Evolutionary conservation across 2,329 filamentous ascomycete genomes (phyloP).

Genomic region (Trichocomaceae sp.): DNA sequence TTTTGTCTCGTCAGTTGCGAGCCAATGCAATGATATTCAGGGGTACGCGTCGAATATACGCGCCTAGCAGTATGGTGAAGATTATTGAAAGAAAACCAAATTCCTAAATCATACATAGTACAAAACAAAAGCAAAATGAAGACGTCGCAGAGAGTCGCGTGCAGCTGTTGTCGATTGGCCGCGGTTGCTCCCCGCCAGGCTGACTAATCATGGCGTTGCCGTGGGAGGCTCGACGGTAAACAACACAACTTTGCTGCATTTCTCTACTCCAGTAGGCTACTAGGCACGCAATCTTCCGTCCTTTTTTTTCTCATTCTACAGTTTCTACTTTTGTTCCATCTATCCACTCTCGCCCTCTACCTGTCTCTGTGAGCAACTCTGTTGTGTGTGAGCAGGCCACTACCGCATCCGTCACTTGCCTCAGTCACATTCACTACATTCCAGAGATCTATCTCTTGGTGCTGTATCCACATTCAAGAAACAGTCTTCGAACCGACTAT

Average conservation of each 20-base stretch:
- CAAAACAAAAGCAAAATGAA: slow-evolving; percentile 11
- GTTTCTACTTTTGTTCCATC: slow-evolving; percentile 8
- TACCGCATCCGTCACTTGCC: slow-evolving; percentile 11
- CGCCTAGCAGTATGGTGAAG: neutral
- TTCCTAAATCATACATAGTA: neutral
- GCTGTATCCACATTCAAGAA: slow-evolving; percentile 16
- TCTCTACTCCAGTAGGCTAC: too few species aligned
- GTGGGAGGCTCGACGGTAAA: neutral
- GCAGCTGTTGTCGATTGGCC: neutral
- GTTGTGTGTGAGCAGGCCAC: slow-evolving; percentile 2
- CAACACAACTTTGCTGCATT: neutral
- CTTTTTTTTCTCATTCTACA: neutral
- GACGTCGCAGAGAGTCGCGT: neutral
- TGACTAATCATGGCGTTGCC: neutral
- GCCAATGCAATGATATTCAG: neutral
- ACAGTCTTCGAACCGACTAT: neutral
- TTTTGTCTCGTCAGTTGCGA: too few species aligned
- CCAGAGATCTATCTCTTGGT: slow-evolving; percentile 16
- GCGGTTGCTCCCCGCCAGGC: neutral
- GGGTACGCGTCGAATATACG: neutral
- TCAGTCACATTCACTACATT: slow-evolving; percentile 10
- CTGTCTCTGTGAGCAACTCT: neutral
- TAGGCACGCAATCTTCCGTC: too few species aligned
- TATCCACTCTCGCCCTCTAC: slow-evolving; percentile 3
- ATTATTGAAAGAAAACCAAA: too few species aligned